These are phyloP conservation scores for Pyrus bretschneideri DNA, from an alignment of 306 rosid species.

Conservation along the genomic window DNA sequence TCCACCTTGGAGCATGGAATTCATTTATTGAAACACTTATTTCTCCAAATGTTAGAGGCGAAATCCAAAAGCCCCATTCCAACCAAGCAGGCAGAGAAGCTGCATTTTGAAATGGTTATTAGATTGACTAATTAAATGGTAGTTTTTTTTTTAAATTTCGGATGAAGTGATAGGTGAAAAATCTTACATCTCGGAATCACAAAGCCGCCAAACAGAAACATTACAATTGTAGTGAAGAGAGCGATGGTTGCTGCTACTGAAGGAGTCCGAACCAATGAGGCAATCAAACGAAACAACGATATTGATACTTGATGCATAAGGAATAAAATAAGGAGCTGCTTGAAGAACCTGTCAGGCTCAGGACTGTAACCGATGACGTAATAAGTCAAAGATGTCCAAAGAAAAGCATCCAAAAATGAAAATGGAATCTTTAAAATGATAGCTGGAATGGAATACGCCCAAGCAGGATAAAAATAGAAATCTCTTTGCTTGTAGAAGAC, in stretches of 20 bases:
- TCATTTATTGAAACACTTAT: constrained; percentile 37
- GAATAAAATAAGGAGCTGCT: constrained; percentile 44
- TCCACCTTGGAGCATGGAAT: constrained; percentile 59
- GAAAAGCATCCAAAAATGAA: constrained; percentile 44
- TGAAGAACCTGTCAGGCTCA: constrained; percentile 46
- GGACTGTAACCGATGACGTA: constrained; percentile 59
- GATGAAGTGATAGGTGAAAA: neutral
- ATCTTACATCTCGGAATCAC: constrained; percentile 41
- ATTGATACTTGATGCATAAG: constrained; percentile 34
- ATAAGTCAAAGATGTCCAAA: constrained; percentile 51
- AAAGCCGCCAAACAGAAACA: constrained; percentile 45
- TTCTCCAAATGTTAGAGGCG: constrained; percentile 56
- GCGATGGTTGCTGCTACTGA: constrained; percentile 29
- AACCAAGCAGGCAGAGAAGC: constrained; percentile 52
- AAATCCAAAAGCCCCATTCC: constrained; percentile 60
- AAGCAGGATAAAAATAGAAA: constrained; percentile 44
- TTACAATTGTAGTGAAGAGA: constrained; percentile 18
- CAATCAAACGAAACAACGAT: constrained; percentile 45
- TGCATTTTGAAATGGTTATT: constrained; percentile 8
- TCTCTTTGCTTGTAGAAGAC: constrained; percentile 54
- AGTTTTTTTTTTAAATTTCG: neutral
- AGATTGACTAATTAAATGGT: neutral
- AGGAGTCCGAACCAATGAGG: constrained; percentile 36
- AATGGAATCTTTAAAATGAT: constrained; percentile 46
- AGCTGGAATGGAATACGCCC: constrained; percentile 52